Evolutionary conservation across 768 basidiomycete species (phyloP), one percentile per base, ranked within the genome.

Genomic region (Lentinus tigrinus): DNA sequence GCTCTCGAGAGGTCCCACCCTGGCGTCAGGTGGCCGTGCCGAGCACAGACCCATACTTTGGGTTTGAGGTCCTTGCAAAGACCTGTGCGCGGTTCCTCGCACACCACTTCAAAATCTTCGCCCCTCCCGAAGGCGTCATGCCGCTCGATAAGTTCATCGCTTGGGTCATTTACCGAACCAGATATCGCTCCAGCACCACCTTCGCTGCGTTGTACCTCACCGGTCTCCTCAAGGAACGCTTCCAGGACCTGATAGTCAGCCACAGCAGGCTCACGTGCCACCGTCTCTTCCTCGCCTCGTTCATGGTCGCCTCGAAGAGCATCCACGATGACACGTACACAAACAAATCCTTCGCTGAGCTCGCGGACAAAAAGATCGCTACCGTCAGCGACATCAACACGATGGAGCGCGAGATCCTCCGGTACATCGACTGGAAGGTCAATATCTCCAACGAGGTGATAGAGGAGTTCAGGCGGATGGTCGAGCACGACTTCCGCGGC

Each of bases 401-500:
- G 78, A 94, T 94, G 92, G 93, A 95, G 76, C 77, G 92, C 17
- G 93, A 95, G 73, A 93, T 96, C 87, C 93, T 87, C 59, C 81
- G 84, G 8, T 97, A 97, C 67, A 77, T 98, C 39, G 94, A 95
- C 69, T 97, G 93, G 93, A 88, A 90, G 65, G 76, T 91, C 3
- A 88, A 85, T 31, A 85, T 90, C 44, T 88, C 90, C 50, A 81
- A 84, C 0, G 67, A 75, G 0, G 83, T 83, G 0, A 73, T 91
- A 66, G 85, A 89, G 63, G 65, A 67, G 0, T 80, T 91, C 66
- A 85, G 89, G 63, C 65, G 66, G 0, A 80, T 80, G 64, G 81
- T 88, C 0, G 75, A 75, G 28, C 74, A 75, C 7, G 89, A 91
- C 51, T 91, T 89, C 57, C 69, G 72, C 19, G 75, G 79, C 3